Evolutionary conservation across 1,139 yeast genomes (phyloP).

Genomic region (Pichia kudriavzevii): DNA sequence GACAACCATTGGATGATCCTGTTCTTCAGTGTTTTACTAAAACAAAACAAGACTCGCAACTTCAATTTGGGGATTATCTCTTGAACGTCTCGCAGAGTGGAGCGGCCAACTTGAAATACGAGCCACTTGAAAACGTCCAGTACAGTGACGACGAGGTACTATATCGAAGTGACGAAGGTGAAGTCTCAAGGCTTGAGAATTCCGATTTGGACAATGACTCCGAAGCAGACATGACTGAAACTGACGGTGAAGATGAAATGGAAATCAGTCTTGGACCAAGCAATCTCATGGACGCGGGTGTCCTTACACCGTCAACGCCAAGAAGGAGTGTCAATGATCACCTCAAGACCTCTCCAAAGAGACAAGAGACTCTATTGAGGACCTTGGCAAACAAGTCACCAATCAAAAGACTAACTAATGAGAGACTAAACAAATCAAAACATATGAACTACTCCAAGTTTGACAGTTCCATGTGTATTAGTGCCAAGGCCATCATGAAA

Average conservation of each 20-base stretch:
- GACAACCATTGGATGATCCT: slow-evolving; percentile 12
- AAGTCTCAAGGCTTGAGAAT: slow-evolving; percentile 10
- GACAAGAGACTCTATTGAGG: slow-evolving; percentile 4
- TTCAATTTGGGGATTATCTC: slow-evolving; percentile 14
- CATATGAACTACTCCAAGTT: slow-evolving; percentile 18
- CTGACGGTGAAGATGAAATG: slow-evolving; percentile 1
- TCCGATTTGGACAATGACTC: slow-evolving; percentile 13
- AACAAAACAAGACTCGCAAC: slow-evolving; percentile 2
- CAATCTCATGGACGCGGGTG: background rate
- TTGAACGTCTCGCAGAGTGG: slow-evolving; percentile 5
- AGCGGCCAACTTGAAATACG: background rate
- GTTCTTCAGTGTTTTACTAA: slow-evolving; percentile 8
- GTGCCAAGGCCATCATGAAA: slow-evolving; percentile 28
- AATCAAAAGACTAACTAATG: slow-evolving; percentile 9
- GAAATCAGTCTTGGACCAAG: slow-evolving; percentile 1
- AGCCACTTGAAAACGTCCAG: background rate
- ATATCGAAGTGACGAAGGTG: slow-evolving; percentile 11
- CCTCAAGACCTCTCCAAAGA: slow-evolving; percentile 2
- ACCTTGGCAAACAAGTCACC: slow-evolving; percentile 8
- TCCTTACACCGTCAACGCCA: slow-evolving; percentile 4
- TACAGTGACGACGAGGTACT: slow-evolving; percentile 7
- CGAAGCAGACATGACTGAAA: background rate
- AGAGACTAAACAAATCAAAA: slow-evolving; percentile 1
- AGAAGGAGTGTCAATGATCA: slow-evolving; percentile 1
- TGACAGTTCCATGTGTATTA: slow-evolving; percentile 29